phyloP scores from a whole-genome alignment of 352 stramenopile genomes.

The Peronospora farinosa region DNA sequence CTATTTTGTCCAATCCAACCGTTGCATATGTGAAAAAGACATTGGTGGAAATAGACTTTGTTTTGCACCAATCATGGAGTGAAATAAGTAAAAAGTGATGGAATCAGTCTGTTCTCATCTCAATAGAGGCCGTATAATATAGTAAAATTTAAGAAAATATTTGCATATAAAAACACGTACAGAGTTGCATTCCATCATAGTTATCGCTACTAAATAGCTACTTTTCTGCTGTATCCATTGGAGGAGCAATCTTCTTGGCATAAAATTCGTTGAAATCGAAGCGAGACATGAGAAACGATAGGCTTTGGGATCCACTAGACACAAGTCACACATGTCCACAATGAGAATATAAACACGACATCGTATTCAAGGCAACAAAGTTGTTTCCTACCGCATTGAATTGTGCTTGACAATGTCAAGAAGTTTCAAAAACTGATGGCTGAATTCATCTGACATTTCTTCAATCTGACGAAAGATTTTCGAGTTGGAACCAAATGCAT shows the following conservation, averaged over 20 bases:
- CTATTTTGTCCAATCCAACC: conserved; percentile 18
- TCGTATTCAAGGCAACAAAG: conserved; percentile 1
- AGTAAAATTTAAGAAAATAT: too few species aligned
- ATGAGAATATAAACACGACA: conserved; percentile 6
- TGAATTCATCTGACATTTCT: conserved; percentile 62
- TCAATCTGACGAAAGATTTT: conserved; percentile 56
- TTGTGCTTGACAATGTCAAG: conserved; percentile 67
- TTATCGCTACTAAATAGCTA: too few species aligned
- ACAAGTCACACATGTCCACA: not conserved
- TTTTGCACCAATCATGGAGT: too few species aligned
- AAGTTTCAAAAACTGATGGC: conserved; percentile 50
- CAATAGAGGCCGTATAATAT: too few species aligned
- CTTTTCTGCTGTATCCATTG: conserved; percentile 21
- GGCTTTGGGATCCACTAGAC: conserved; percentile 57
- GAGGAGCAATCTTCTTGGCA: conserved; percentile 40
- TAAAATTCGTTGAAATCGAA: conserved; percentile 92
- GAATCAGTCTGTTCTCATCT: too few species aligned
- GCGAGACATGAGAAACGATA: conserved; percentile 82
- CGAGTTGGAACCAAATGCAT: conserved; percentile 41
- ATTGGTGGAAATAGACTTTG: too few species aligned
- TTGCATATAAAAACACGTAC: too few species aligned
- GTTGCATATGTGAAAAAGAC: too few species aligned
- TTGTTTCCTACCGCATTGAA: conserved; percentile 39
- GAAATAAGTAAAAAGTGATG: too few species aligned
- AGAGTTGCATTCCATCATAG: too few species aligned